A percentile compares a stretch with the other conserved stretches of the same genome.
Conservation (phyloP, 495 filamentous ascomycete species). For the Sordaria brevicollis region DNA sequence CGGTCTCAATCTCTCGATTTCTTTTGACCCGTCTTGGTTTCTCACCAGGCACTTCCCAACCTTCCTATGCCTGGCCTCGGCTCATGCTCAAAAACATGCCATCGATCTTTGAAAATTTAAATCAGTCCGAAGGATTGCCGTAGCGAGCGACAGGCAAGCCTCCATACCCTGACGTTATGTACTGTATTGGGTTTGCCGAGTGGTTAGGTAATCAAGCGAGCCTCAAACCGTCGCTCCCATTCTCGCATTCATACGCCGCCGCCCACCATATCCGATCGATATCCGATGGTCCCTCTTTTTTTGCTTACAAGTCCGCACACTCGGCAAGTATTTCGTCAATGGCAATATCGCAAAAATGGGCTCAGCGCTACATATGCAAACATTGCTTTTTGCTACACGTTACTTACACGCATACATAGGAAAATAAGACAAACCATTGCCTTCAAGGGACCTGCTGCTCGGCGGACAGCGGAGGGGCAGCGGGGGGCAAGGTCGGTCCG, state of each 20-base stretch:
- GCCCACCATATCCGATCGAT: background rate
- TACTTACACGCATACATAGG: too few relatives aligned
- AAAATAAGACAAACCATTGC: background rate
- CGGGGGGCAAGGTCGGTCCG: too few relatives aligned
- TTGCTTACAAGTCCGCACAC: too few relatives aligned
- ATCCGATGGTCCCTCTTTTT: background rate
- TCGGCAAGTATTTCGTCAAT: too few relatives aligned
- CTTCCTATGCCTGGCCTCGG: background rate
- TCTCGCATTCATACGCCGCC: background rate
- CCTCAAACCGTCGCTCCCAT: background rate
- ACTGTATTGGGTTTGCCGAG: background rate
- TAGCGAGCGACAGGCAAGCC: background rate
- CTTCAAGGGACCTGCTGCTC: background rate
- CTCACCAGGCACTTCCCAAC: background rate
- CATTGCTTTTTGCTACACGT: too few relatives aligned
- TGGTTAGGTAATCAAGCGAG: background rate
- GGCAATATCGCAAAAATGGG: too few relatives aligned
- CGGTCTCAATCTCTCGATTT: background rate
- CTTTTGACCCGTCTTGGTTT: too few relatives aligned
- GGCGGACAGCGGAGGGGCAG: background rate
- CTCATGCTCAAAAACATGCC: background rate
- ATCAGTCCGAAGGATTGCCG: background rate
- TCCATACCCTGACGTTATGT: background rate
- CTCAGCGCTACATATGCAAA: too few relatives aligned
- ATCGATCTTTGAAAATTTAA: background rate